Base-by-base conservation (phyloP, 1,139 yeast genomes). In the Yamadazyma membranifaciens region DNA sequence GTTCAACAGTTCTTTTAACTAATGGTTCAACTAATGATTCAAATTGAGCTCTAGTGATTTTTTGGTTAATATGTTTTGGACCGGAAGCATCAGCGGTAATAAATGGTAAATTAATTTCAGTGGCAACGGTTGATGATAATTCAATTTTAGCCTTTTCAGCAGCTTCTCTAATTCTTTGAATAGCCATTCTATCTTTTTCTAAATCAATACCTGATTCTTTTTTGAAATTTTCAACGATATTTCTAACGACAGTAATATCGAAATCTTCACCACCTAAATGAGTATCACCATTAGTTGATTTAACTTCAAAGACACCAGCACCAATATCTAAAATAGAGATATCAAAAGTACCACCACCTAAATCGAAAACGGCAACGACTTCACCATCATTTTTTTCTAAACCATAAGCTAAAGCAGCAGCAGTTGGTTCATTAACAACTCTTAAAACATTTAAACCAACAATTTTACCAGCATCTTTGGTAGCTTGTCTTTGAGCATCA, bases 71-170 rank as follows among this genome's bases (percentile, higher is more conserved):
- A 74, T 91, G 98, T 80, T 91, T 91, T 72, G 98, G 98, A 68
- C 98, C 98, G 39, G 95, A 79, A 49, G 96, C 96, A 62, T 87
- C 89, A 50, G 94, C 94, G 54, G 95, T 91, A 69, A 92, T 91
- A 77, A 92, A 92, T 54, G 98, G 98, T 64, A 92, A 80, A 82
- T 91, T 91, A 63, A 92, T 82, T 67, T 92, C 98, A 56, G 98
- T 91, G 51, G 91, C 73, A 46, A 87, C 83, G 51, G 97, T 87
- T 36, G 97, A 88, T 36, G 98, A 91, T 64, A 91, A 81, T 75
- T 91, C 98, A 63, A 89, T 89, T 86, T 92, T 92, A 62, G 98
- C 98, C 85, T 92, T 91, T 79, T 92, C 99, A 54, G 98, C 95
- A 56, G 98, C 98, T 78, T 92, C 98, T 80, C 98, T 88, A 72